phyloP scores from a whole-genome alignment of 306 rosid species.

The Citrullus amarus region DNA sequence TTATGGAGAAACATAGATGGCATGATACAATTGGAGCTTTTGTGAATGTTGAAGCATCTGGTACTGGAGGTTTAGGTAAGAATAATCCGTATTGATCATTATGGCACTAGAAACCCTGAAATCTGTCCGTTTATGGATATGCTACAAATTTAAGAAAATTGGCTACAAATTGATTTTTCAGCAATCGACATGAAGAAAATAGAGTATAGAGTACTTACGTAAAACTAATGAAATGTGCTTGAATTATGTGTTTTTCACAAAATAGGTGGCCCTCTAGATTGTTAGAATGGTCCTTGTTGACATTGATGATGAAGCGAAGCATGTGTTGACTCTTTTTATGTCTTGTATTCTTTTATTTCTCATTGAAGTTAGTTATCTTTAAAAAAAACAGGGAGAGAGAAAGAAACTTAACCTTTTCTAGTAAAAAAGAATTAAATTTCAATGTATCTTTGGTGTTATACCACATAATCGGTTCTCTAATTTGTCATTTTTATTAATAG shows the following conservation, averaged over 20 bases:
- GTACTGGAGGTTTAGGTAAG: conserved; percentile 80
- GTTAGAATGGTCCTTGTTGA: neutral
- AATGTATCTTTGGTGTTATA: neutral
- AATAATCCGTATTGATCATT: conserved; percentile 12
- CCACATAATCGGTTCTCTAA: neutral
- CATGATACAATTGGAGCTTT: conserved; percentile 77
- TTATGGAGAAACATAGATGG: conserved; percentile 91
- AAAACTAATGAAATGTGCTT: neutral
- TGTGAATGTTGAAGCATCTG: conserved; percentile 93
- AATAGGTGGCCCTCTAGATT: neutral
- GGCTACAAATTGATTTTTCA: neutral
- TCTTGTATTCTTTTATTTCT: neutral
- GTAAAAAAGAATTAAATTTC: neutral
- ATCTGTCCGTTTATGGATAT: neutral
- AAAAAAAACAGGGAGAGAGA: neutral
- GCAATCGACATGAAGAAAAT: neutral
- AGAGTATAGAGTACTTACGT: neutral
- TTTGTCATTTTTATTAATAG: conserved; percentile 28
- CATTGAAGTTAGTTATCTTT: neutral
- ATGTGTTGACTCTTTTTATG: neutral
- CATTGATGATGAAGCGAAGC: neutral
- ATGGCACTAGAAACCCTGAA: conserved; percentile 1
- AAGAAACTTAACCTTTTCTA: neutral
- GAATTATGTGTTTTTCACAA: neutral
- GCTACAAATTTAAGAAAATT: neutral